phyloP scores from a whole-genome alignment of 2,329 filamentous ascomycete species.

The Xylaria sp. region DNA sequence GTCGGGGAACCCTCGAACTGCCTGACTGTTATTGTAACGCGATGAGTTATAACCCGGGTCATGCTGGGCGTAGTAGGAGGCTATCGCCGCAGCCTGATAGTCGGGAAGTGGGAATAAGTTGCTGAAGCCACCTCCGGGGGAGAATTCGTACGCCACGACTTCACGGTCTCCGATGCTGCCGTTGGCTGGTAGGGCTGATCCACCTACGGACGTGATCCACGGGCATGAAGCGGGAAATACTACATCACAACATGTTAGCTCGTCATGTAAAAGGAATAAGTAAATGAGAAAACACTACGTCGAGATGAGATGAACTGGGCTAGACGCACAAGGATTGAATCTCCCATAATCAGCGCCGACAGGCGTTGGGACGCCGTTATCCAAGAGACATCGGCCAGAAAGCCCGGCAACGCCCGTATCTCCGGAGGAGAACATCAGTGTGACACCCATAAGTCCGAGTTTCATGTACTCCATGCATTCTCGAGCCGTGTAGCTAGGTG shows the following conservation, averaged over 20 bases:
- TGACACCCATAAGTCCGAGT: slow-evolving; percentile 29
- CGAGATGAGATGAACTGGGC: not conserved
- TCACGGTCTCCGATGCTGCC: slow-evolving; percentile 19
- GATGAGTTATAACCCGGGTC: slow-evolving; percentile 43
- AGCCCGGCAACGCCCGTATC: slow-evolving; percentile 28
- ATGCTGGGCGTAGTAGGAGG: slow-evolving; percentile 40
- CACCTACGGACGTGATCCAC: slow-evolving; percentile 26
- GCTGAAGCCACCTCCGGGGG: slow-evolving; percentile 38
- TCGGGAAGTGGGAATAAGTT: slow-evolving; percentile 41
- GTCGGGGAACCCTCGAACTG: slow-evolving; percentile 45
- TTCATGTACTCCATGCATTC: slow-evolving; percentile 58
- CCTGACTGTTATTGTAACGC: slow-evolving; percentile 27
- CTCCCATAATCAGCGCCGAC: not conserved
- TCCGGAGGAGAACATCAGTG: slow-evolving; percentile 26
- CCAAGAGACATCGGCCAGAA: slow-evolving; percentile 8
- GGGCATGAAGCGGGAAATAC: slow-evolving; percentile 27
- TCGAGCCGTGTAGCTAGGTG: slow-evolving; percentile 58
- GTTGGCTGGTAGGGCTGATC: slow-evolving; percentile 7
- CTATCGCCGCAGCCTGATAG: slow-evolving; percentile 42
- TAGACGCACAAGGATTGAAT: slow-evolving; percentile 20
- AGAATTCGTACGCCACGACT: slow-evolving; percentile 8
- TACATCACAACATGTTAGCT: not conserved
- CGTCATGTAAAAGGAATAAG: not conserved
- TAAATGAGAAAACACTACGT: not conserved
- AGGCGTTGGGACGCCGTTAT: slow-evolving; percentile 4